phyloP scores from a whole-genome alignment of 306 rosid species.

The Hylodesmum podocarpum region DNA sequence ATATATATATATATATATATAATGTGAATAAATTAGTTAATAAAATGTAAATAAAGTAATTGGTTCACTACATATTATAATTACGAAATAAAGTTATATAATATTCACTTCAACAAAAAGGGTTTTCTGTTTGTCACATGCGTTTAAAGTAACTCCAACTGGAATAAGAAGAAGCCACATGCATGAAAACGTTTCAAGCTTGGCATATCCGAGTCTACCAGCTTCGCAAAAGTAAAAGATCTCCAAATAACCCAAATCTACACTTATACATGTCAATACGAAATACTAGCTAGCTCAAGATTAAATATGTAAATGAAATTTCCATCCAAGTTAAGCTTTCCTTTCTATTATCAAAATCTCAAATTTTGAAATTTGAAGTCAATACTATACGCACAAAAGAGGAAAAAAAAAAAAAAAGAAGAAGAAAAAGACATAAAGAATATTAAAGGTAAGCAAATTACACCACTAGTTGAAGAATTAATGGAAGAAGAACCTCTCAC shows the following conservation, averaged over 20 bases:
- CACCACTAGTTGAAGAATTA: background rate
- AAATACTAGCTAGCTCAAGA: background rate
- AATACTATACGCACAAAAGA: slow-evolving; percentile 4
- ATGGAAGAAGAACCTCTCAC: slow-evolving; percentile 7
- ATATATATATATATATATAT: no score
- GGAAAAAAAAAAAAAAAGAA: background rate
- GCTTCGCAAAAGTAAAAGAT: background rate
- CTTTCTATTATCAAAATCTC: background rate
- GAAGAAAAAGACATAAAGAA: background rate
- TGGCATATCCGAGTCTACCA: background rate
- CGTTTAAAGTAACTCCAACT: slow-evolving; percentile 12
- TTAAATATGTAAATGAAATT: background rate
- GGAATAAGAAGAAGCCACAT: slow-evolving; percentile 20
- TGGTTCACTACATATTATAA: no score
- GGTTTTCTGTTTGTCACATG: background rate
- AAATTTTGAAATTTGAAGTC: slow-evolving; percentile 6
- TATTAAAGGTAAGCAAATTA: slow-evolving; percentile 11
- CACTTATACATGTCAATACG: background rate
- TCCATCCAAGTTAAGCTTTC: background rate
- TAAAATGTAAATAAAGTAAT: no score
- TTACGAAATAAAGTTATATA: no score
- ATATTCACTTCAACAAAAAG: background rate
- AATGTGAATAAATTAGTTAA: no score
- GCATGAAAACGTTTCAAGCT: slow-evolving; percentile 7
- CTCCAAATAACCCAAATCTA: background rate